Base-by-base conservation (phyloP, 2,329 filamentous ascomycete species). In the Colletotrichum endophyticum region DNA sequence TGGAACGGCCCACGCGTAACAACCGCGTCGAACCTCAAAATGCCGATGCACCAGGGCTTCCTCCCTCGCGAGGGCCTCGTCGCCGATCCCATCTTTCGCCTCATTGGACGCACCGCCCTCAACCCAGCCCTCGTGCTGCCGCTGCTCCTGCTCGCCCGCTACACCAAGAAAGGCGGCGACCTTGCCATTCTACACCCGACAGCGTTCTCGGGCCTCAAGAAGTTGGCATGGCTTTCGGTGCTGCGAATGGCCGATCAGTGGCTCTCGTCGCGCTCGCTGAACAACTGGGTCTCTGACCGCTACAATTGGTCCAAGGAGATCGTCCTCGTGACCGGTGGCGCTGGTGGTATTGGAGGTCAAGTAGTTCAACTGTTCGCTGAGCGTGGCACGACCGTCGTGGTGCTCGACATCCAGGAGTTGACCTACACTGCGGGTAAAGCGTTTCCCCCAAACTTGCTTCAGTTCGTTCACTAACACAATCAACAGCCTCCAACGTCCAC, bases 281-380 rank as follows among this genome's bases (percentile, higher is more conserved):
- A 90, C 81, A 89, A 89, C 81, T 91, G 88, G 86, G 86, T 82
- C 2, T 81, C 79, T 13, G 91, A 92, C 80, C 84, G 82, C 56
- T 94, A 93, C 84, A 88, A 92, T 81, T 95, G 94, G 93, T 85
- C 87, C 27, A 89, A 88, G 68, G 94, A 96, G 85, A 88, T 96
- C 67, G 92, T 95, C 4, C 86, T 96, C 59, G 89, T 96, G 25
- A 96, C 95, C 0, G 94, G 95, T 9, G 95, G 95, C 9, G 92
- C 93, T 57, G 91, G 91, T 72, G 95, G 95, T 0, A 95, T 96
- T 80, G 95, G 95, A 16, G 91, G 89, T 25, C 85, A 89, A 49
- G 88, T 95, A 5, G 94, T 94, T 16, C 88, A 89, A 78, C 83
- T 93, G 70, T 87, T 97, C n/a, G 92, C 91, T 1, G 90, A 92